Conservation (phyloP, 2,329 filamentous ascomycete genomes). For the Nemania diffusa region DNA sequence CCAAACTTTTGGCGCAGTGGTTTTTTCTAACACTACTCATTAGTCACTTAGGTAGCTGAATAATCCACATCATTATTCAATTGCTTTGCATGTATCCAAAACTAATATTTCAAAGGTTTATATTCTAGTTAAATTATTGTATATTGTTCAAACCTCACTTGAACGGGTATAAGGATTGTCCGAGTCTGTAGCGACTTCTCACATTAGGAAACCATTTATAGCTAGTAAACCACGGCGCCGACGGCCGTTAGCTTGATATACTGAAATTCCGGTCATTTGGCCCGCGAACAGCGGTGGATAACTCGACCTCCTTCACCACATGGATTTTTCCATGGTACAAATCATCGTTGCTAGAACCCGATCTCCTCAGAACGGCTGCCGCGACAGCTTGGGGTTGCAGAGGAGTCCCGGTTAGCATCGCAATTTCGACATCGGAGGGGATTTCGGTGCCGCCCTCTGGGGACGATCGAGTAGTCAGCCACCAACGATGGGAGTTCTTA, state of each 20-base stretch:
- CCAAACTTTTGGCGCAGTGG: too few species aligned
- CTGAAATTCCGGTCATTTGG: constrained; percentile 12
- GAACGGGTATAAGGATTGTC: too few species aligned
- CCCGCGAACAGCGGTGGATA: constrained; percentile 8
- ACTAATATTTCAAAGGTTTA: too few species aligned
- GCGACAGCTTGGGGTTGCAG: constrained; percentile 24
- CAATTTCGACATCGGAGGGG: constrained; percentile 24
- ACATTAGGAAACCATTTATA: neutral
- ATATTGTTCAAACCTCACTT: too few species aligned
- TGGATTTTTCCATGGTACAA: constrained; percentile 28
- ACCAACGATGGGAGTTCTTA: constrained; percentile 5
- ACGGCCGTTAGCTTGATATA: neutral
- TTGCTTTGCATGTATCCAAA: too few species aligned
- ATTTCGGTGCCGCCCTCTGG: constrained; percentile 8
- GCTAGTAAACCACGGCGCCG: neutral
- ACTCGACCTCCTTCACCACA: constrained; percentile 30
- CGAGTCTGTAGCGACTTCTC: too few species aligned
- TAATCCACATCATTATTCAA: too few species aligned
- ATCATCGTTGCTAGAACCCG: constrained; percentile 16
- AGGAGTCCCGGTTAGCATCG: constrained; percentile 27
- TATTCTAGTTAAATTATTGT: too few species aligned
- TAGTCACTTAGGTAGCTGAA: too few species aligned
- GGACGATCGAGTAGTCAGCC: constrained; percentile 9
- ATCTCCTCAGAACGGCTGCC: constrained; percentile 24
- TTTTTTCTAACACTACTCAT: too few species aligned